A percentile compares a stretch with the other conserved stretches of the same genome.
phyloP scores from a whole-genome alignment of 768 basidiomycete genomes.

The Cyclocybe cylindracea region DNA sequence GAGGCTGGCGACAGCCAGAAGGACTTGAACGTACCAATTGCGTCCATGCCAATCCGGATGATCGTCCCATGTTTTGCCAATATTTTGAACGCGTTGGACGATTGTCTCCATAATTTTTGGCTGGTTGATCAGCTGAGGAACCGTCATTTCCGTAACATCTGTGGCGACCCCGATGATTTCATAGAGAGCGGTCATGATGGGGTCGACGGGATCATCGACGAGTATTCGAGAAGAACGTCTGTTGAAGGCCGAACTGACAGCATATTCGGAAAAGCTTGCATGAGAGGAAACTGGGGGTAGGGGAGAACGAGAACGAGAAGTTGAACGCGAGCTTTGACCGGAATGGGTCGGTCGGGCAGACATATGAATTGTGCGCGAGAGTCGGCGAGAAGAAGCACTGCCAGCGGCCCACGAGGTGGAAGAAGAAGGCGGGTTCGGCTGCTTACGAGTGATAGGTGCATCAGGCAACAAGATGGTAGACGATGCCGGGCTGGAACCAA shows the following conservation, averaged over 20 bases:
- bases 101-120: constrained; percentile 84
- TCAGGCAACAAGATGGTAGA: constrained; percentile 65
- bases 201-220: constrained; percentile 84
- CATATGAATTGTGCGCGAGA: constrained; percentile 84
- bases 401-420: constrained; percentile 58
- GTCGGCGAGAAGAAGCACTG: constrained; percentile 67
- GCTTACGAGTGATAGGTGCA: constrained; percentile 65
- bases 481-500: constrained; percentile 61
- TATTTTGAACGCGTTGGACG: constrained; percentile 87
- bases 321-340: constrained; percentile 87
- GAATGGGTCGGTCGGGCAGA: constrained; percentile 66
- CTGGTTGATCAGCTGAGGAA: constrained; percentile 81
- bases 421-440: constrained; percentile 42
- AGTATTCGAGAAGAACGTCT: constrained; percentile 82
- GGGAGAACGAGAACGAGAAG: constrained; percentile 92
- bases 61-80: constrained; percentile 96
- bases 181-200: constrained; percentile 88
- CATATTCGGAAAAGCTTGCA: constrained; percentile 64
- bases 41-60: constrained; percentile 98
- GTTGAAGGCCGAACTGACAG: constrained; percentile 44
- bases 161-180: constrained; percentile 92
- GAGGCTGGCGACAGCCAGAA: constrained; percentile 93
- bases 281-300: constrained; percentile 72
- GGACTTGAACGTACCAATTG: constrained; percentile 96
- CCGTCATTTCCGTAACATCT: constrained; percentile 88